Evolutionary conservation across 2,329 filamentous ascomycete genomes (phyloP).

Genomic region (Fusarium brevicatenulatum): DNA sequence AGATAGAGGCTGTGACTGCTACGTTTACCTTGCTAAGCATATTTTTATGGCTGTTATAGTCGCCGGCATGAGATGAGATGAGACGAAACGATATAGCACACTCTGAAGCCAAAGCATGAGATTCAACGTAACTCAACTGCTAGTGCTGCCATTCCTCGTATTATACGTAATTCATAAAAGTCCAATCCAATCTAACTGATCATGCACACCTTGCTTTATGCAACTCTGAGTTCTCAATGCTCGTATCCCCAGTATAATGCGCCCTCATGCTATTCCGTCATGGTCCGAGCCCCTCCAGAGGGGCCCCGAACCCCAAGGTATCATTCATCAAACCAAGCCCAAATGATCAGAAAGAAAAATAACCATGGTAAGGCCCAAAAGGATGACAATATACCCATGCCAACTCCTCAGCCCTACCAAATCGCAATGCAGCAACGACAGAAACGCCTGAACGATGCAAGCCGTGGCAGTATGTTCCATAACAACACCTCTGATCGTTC

Average conservation of each 20-base stretch:
- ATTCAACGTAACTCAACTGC: slow-evolving; percentile 3
- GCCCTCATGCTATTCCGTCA: slow-evolving; percentile 29
- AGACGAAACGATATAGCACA: background rate
- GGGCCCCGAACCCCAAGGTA: slow-evolving; percentile 37
- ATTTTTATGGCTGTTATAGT: background rate
- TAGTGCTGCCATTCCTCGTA: slow-evolving; percentile 35
- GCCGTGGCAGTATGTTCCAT: slow-evolving; percentile 27
- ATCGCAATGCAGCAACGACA: slow-evolving; percentile 42
- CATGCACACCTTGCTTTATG: slow-evolving; percentile 26
- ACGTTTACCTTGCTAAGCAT: background rate
- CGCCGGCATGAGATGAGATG: background rate
- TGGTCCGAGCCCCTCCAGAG: slow-evolving; percentile 41
- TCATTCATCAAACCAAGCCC: slow-evolving; percentile 39
- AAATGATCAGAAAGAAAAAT: slow-evolving; percentile 30
- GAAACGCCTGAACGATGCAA: slow-evolving; percentile 46
- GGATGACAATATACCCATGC: slow-evolving; percentile 33
- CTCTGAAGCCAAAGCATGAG: background rate
- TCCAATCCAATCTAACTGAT: slow-evolving; percentile 44
- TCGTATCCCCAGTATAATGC: slow-evolving; percentile 19
- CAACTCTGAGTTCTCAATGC: slow-evolving; percentile 8
- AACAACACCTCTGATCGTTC: slow-evolving; percentile 10
- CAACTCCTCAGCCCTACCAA: slow-evolving; percentile 44
- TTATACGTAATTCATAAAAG: slow-evolving; percentile 42
- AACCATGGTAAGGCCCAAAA: slow-evolving; percentile 32
- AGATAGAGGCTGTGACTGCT: background rate